phyloP scores from a whole-genome alignment of 495 filamentous ascomycete genomes.

The Penicillium canescens region DNA sequence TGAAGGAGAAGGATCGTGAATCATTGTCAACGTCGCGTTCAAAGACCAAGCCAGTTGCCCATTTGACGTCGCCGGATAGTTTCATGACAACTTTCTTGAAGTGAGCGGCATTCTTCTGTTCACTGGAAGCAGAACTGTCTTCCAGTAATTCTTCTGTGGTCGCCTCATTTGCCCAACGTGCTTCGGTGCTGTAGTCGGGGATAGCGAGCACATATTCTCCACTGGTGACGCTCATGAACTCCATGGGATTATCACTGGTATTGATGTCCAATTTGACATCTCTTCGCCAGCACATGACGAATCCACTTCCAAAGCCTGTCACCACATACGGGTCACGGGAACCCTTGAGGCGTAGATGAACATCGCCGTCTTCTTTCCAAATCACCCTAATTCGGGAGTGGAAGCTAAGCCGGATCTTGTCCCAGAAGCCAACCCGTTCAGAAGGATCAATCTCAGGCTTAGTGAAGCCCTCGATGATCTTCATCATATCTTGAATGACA shows the following conservation, averaged over 20 bases:
- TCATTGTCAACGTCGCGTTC: conserved; percentile 70
- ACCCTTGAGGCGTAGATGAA: conserved; percentile 90
- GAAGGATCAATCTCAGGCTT: conserved; percentile 93
- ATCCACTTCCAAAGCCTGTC: conserved; percentile 88
- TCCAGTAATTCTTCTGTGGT: conserved; percentile 57
- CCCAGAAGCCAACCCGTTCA: conserved; percentile 95
- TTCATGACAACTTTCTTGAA: conserved; percentile 99
- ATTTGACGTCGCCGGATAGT: conserved; percentile 89
- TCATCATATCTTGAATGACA: conserved; percentile 99
- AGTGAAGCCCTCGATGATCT: conserved; percentile 96
- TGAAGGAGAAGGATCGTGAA: conserved; percentile 80
- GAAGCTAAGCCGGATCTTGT: conserved; percentile 93
- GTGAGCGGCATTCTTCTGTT: conserved; percentile 68
- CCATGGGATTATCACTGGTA: conserved; percentile 77
- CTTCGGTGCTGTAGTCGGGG: conserved; percentile 89
- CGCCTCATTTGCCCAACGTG: conserved; percentile 61
- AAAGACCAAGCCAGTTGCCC: conserved; percentile 88
- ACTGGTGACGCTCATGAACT: conserved; percentile 94
- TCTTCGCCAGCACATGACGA: conserved; percentile 96
- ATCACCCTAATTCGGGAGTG: conserved; percentile 87
- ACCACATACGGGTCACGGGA: conserved; percentile 92
- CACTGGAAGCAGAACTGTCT: conserved; percentile 61
- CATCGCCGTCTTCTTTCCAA: conserved; percentile 95
- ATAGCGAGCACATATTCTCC: conserved; percentile 92
- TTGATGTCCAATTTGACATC: conserved; percentile 86